Evolutionary conservation across 1,284 basidiomycete species (phyloP).

Genomic region (Rhodotorula sp.): DNA sequence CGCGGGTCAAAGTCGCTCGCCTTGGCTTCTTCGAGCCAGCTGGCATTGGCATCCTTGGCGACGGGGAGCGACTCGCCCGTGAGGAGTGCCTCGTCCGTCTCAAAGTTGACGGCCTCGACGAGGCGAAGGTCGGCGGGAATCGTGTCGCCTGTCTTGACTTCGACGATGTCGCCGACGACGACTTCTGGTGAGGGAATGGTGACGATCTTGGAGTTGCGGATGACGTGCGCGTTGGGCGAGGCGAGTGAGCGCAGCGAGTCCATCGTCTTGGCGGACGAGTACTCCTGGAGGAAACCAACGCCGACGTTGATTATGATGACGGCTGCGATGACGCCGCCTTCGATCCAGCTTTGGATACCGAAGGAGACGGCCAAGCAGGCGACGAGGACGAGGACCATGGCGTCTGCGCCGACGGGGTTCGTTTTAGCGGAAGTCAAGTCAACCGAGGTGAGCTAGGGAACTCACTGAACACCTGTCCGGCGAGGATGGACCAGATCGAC

Average conservation of each 20-base stretch:
- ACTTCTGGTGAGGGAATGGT: constrained; percentile 61
- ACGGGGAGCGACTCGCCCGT: constrained; percentile 68
- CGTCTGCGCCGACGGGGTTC: constrained; percentile 4
- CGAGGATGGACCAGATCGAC: constrained; percentile 29
- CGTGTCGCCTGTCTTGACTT: constrained; percentile 55
- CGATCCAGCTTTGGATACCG: constrained; percentile 63
- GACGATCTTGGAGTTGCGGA: constrained; percentile 57
- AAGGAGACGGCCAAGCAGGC: constrained; percentile 66
- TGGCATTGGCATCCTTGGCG: constrained; percentile 56
- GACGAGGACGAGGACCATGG: constrained; percentile 52
- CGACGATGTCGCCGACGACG: constrained; percentile 56
- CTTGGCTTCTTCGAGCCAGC: constrained; percentile 49
- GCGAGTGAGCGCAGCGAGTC: constrained; percentile 60
- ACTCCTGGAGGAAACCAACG: constrained; percentile 49
- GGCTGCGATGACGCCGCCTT: constrained; percentile 53
- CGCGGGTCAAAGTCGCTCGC: constrained; percentile 28
- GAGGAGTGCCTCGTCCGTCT: constrained; percentile 66
- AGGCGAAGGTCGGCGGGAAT: constrained; percentile 61
- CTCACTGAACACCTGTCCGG: constrained; percentile 51
- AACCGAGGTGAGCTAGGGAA: constrained; percentile 39
- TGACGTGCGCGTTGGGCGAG: constrained; percentile 62
- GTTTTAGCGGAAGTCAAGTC: not conserved
- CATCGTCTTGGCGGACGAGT: constrained; percentile 61
- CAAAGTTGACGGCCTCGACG: constrained; percentile 53
- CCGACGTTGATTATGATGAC: constrained; percentile 54